These are phyloP conservation scores for Solanum arcanum DNA, from an alignment of 257 asterid species.

Conservation along the genomic window DNA sequence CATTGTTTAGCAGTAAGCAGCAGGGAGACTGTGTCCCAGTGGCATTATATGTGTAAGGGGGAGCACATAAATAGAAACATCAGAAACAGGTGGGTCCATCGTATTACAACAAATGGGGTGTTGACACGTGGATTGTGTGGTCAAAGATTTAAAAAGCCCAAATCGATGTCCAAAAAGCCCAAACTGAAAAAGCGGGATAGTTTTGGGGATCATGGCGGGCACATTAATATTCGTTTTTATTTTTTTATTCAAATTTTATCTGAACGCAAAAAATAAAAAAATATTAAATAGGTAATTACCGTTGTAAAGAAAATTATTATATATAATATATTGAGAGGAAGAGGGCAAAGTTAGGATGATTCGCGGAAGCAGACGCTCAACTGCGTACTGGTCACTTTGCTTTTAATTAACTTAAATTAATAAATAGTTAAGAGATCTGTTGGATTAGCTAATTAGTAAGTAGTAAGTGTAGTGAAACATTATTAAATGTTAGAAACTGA, in stretches of 20 bases:
- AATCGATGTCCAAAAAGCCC: slow-evolving; percentile 8
- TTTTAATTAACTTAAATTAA: neutral
- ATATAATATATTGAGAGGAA: neutral
- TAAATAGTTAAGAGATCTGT: neutral
- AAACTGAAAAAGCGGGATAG: neutral
- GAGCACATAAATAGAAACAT: slow-evolving; percentile 5
- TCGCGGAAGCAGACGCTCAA: slow-evolving; percentile 1
- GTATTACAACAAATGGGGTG: slow-evolving; percentile 1
- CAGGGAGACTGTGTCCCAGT: neutral
- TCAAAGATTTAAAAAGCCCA: slow-evolving; percentile 6
- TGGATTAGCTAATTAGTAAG: neutral
- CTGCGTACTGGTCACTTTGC: neutral
- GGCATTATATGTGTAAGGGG: neutral
- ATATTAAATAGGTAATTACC: neutral
- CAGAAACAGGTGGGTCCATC: slow-evolving; percentile 1
- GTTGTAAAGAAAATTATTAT: neutral
- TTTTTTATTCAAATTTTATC: neutral
- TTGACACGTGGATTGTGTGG: slow-evolving; percentile 1
- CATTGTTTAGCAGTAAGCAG: neutral
- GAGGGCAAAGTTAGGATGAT: neutral
- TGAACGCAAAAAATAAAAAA: neutral
- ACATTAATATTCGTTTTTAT: neutral
- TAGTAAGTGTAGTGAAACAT: neutral
- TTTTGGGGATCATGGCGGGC: slow-evolving; percentile 3
- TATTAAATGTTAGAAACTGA: neutral